Evolutionary conservation across 2,329 filamentous ascomycete genomes (phyloP).

Genomic region (Monosporascus sp.): DNA sequence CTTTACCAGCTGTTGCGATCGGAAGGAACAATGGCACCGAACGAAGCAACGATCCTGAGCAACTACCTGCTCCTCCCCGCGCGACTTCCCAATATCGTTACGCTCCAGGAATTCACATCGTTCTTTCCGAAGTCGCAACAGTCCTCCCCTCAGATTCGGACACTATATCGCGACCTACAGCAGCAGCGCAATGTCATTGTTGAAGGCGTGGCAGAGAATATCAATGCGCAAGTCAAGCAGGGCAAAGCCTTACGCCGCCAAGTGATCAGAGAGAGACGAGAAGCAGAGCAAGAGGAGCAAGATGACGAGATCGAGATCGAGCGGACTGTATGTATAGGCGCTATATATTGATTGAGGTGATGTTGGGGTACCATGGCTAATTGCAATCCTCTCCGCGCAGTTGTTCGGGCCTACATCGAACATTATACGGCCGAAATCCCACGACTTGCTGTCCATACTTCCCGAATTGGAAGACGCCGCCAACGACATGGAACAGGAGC

Average conservation of each 20-base stretch:
- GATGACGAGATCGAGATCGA: conserved; percentile 63
- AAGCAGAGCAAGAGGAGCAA: conserved; percentile 47
- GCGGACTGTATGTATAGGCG: conserved; percentile 39
- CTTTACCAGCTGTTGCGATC: too few species aligned
- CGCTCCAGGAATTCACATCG: conserved; percentile 67
- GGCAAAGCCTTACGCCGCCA: conserved; percentile 54
- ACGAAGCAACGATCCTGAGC: conserved; percentile 67
- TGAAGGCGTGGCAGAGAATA: conserved; percentile 60
- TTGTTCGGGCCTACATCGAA: conserved; percentile 49
- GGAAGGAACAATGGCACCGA: conserved; percentile 55
- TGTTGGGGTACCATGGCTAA: conserved; percentile 4
- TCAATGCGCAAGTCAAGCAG: conserved; percentile 57
- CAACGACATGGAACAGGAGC: conserved; percentile 60
- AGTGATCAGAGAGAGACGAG: conserved; percentile 47
- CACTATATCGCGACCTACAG: conserved; percentile 75
- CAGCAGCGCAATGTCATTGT: conserved; percentile 64
- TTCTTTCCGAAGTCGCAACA: conserved; percentile 68
- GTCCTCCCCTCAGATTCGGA: conserved; percentile 59
- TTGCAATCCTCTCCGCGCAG: conserved; percentile 31
- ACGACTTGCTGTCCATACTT: conserved; percentile 60
- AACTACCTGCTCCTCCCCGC: conserved; percentile 76
- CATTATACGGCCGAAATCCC: conserved; percentile 41
- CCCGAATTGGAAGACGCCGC: conserved; percentile 64
- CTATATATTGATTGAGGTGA: background rate
- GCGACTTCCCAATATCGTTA: conserved; percentile 65